Evolutionary conservation across 192 early-diverging fungal species (phyloP), one percentile per base, ranked within the genome.

Genomic region (Oehlia diaphana): DNA sequence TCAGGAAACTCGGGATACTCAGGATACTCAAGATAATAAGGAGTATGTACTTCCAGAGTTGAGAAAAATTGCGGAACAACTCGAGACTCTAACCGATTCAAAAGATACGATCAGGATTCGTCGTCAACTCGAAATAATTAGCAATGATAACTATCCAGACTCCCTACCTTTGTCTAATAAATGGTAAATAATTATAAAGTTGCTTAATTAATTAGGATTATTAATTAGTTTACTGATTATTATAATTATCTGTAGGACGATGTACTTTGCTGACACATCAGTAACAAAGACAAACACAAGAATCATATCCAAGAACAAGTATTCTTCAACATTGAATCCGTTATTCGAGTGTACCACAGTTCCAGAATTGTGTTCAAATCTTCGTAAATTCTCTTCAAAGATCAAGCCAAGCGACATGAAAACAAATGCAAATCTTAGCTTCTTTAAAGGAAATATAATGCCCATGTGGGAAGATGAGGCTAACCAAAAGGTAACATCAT

Each of bases 391-490:
- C 28, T 33, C 26, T 5, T 67, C 65, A 67, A 33, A 67, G 5
- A 13, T 67, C 31, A 67, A 67, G 31, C 65, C 65, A 33, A 67
- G 65, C 9, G 65, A 67, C 0, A 33, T 67, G 65, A 67, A 67
- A 10, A 67, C 14, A 16, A 16, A 33, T 67, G 26, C 12, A 7
- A 67, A 67, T 35, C 65, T 67, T 0, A 67, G 33, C 33, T 67
- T 67, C 26, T 67, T 67, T 67, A 67, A 67, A 4, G 65, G 19
- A 12, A 28, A 67, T 14, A 67, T 67, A 33, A 28, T 33, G 33
- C 65, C 65, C 14, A 28, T 67, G 26, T 67, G 65, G 65, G 65
- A 67, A 10, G 65, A 67, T 14, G 65, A 31, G 19, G 28, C 14
- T 2, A 67, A 67, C 19, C 13, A 35, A 33, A 31, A 31, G 65